These are phyloP conservation scores for Cylindrotheca closterium DNA, from an alignment of 108 stramenopile genomes.

Conservation along the genomic window DNA sequence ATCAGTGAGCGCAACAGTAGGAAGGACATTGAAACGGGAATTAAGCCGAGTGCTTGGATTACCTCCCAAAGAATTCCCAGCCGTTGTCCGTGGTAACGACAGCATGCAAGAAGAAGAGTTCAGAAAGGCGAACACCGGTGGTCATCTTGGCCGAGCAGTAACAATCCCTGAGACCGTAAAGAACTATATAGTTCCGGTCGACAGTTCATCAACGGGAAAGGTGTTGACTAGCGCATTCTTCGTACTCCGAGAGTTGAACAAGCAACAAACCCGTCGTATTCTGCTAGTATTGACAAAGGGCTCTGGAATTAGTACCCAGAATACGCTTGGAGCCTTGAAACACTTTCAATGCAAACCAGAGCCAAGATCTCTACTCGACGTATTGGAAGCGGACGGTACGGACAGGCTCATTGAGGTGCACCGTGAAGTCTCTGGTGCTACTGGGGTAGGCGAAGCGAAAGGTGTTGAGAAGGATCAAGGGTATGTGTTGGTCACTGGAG, in stretches of 20 bases:
- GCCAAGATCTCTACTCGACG: constrained; percentile 73
- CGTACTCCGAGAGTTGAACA: constrained; percentile 44
- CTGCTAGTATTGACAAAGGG: constrained; percentile 74
- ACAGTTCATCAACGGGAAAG: constrained; percentile 59
- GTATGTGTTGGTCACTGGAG: constrained; percentile 83
- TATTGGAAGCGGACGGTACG: constrained; percentile 70
- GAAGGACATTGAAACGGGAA: constrained; percentile 87
- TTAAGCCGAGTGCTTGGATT: constrained; percentile 83
- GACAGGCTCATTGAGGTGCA: constrained; percentile 78
- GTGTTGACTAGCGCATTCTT: constrained; percentile 71
- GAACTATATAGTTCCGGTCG: constrained; percentile 67
- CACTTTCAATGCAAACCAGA: constrained; percentile 78
- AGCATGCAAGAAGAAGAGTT: constrained; percentile 26
- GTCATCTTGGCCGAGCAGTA: constrained; percentile 66
- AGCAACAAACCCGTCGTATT: constrained; percentile 29
- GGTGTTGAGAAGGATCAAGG: constrained; percentile 34
- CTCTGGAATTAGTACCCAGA: constrained; percentile 71
- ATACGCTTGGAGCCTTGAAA: constrained; percentile 81
- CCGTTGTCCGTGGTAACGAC: constrained; percentile 56
- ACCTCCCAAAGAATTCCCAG: constrained; percentile 73
- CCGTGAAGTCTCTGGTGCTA: constrained; percentile 71
- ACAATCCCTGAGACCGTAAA: constrained; percentile 76
- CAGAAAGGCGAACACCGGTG: constrained; percentile 15
- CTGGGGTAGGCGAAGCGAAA: constrained; percentile 64
- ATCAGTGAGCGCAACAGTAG: constrained; percentile 93